Evolutionary conservation across 805 yeast species (phyloP).

Genomic region (Pichia rugopelliculosa): DNA sequence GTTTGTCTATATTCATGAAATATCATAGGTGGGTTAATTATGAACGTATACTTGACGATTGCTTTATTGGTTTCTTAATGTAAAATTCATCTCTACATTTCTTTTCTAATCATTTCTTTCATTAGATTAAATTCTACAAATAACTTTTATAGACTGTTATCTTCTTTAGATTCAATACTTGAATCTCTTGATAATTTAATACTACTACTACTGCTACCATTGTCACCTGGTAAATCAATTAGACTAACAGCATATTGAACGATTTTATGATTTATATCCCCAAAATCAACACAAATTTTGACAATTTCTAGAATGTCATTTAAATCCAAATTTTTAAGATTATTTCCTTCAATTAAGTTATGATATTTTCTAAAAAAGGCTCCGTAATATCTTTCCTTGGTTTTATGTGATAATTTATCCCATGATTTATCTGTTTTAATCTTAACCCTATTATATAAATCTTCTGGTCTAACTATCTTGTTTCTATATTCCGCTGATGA

Average conservation of each 20-base stretch:
- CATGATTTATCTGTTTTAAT: conserved; percentile 18
- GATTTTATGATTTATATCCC: conserved; percentile 17
- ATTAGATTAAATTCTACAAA: neutral
- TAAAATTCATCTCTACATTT: neutral
- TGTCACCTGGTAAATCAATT: conserved; percentile 10
- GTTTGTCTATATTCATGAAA: conserved; percentile 65
- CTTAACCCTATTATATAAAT: conserved; percentile 21
- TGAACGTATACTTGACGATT: conserved; percentile 71
- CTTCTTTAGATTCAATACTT: neutral
- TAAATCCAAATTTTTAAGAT: conserved; percentile 9
- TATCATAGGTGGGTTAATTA: conserved; percentile 71
- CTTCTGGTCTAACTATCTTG: conserved; percentile 22
- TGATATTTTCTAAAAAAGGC: conserved; percentile 27
- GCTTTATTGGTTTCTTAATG: conserved; percentile 57
- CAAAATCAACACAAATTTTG: conserved; percentile 22
- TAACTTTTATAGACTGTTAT: neutral
- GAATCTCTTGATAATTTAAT: neutral
- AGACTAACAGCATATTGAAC: conserved; percentile 16
- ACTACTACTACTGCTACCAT: neutral
- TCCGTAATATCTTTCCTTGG: conserved; percentile 21
- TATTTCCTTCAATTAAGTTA: conserved; percentile 16
- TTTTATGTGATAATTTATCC: conserved; percentile 17
- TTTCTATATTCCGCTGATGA: conserved; percentile 23
- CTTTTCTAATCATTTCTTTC: neutral
- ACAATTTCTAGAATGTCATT: conserved; percentile 20